Conservation (phyloP, 2,329 filamentous ascomycete species). For the Pseudophaeomoniella oleicola region DNA sequence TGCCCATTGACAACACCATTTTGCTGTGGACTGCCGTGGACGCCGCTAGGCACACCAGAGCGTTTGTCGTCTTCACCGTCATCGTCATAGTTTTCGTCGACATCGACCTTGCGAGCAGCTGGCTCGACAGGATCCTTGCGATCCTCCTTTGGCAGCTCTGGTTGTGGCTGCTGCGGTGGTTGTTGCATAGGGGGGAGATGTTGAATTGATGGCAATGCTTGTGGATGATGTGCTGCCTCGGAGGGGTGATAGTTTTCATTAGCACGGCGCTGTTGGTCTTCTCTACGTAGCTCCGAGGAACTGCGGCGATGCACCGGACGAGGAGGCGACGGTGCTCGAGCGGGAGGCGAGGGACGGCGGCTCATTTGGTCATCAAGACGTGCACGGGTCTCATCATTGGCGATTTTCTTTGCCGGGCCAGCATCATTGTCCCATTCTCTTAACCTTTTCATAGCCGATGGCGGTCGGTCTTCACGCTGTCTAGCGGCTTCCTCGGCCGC, state of each 20-base stretch:
- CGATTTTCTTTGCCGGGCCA: slow-evolving; percentile 58
- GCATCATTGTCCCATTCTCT: slow-evolving; percentile 88
- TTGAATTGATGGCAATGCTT: slow-evolving; percentile 48
- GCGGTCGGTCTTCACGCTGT: slow-evolving; percentile 57
- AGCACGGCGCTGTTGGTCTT: slow-evolving; percentile 50
- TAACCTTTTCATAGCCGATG: slow-evolving; percentile 67
- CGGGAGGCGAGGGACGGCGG: slow-evolving; percentile 51
- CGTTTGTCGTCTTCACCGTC: slow-evolving; percentile 70
- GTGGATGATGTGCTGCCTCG: slow-evolving; percentile 77
- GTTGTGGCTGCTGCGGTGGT: slow-evolving; percentile 44
- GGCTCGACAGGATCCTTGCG: slow-evolving; percentile 53
- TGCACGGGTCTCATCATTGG: slow-evolving; percentile 75
- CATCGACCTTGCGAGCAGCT: slow-evolving; percentile 86
- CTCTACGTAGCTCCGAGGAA: slow-evolving; percentile 49
- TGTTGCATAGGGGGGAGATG: too few species aligned
- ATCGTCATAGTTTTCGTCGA: slow-evolving; percentile 95
- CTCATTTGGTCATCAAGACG: slow-evolving; percentile 73
- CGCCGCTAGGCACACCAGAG: slow-evolving; percentile 18
- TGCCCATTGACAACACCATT: slow-evolving; percentile 16
- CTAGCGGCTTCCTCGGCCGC: slow-evolving; percentile 55
- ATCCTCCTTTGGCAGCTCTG: slow-evolving; percentile 42
- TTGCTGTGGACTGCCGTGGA: slow-evolving; percentile 17
- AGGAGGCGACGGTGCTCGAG: slow-evolving; percentile 47
- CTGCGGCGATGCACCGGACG: slow-evolving; percentile 64
- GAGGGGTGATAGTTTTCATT: slow-evolving; percentile 81